These are phyloP conservation scores for Diaporthe sp. DNA, from an alignment of 2,329 filamentous ascomycete species.

Conservation along the genomic window DNA sequence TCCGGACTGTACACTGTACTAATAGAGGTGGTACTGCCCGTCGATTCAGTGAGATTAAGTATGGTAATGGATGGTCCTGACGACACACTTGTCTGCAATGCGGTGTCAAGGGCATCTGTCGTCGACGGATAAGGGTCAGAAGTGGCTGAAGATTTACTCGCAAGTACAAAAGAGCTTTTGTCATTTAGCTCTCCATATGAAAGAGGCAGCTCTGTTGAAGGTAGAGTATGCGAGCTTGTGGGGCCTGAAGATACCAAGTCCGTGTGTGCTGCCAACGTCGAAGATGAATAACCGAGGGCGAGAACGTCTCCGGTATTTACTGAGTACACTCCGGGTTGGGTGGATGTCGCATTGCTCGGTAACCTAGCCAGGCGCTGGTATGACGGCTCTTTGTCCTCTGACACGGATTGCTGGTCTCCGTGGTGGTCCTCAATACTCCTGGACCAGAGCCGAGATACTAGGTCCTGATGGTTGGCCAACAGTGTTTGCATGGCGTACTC, in stretches of 20 bases:
- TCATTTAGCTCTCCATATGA: not conserved
- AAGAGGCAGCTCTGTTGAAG: too few species aligned
- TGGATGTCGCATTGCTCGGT: not conserved
- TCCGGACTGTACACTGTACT: not conserved
- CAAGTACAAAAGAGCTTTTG: not conserved
- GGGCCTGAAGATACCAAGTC: not conserved
- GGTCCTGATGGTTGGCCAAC: not conserved
- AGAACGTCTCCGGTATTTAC: not conserved
- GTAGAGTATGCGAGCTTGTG: not conserved
- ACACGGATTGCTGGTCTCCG: not conserved
- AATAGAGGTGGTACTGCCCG: too few species aligned
- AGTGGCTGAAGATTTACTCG: not conserved
- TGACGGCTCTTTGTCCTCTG: not conserved
- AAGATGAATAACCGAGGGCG: not conserved
- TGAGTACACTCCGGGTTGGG: not conserved
- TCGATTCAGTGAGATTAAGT: not conserved
- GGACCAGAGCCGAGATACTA: not conserved
- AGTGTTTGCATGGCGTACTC: constrained; percentile 24
- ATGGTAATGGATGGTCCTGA: not conserved
- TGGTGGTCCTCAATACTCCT: not conserved
- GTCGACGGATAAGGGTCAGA: not conserved
- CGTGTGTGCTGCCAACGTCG: not conserved
- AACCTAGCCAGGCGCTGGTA: not conserved
- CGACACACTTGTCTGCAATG: not conserved
- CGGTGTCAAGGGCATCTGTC: not conserved